A percentile compares a stretch with the other conserved stretches of the same genome.
Evolutionary conservation across 1,139 yeast genomes (phyloP).

Genomic region (Geotrichum candidum): DNA sequence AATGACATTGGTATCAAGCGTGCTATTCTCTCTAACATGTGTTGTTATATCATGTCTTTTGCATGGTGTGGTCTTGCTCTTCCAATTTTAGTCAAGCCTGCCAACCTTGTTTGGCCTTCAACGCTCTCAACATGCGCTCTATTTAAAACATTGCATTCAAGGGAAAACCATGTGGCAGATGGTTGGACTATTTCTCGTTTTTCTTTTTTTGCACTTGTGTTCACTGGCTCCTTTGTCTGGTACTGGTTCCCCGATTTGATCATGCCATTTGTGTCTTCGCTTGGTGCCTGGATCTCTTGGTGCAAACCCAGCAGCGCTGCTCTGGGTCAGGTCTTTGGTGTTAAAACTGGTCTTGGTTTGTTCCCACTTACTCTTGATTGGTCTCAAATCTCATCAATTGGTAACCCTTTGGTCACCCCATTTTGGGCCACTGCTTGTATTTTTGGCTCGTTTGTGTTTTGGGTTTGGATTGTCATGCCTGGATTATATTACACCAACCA

Average conservation of each 20-base stretch:
- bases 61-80: conserved; percentile 49
- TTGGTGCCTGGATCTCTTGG: conserved; percentile 34
- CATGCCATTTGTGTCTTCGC: conserved; percentile 39
- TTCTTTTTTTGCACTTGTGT: conserved; percentile 34
- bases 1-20: conserved; percentile 41
- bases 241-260: conserved; percentile 45
- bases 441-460: conserved; percentile 38
- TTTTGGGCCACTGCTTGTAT: conserved; percentile 43
- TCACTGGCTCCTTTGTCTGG: conserved; percentile 38
- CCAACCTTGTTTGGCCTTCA: conserved; percentile 49
- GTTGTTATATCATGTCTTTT: conserved; percentile 28
- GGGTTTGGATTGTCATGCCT: conserved; percentile 33
- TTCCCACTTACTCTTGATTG: conserved; percentile 46
- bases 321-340: conserved; percentile 49
- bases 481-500: conserved; percentile 41
- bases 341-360: conserved; percentile 47
- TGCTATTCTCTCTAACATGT: conserved; percentile 41
- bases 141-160: conserved; percentile 45
- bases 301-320: conserved; percentile 40
- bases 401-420: conserved; percentile 51
- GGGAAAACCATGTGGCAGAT: conserved; percentile 27
- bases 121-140: conserved; percentile 30
- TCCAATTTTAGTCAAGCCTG: conserved; percentile 45
- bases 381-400: conserved; percentile 35
- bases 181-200: conserved; percentile 42